Percentiles rank a stretch among this genome's conserved stretches.
These are phyloP conservation scores for Steccherinum ochraceum DNA, from an alignment of 768 basidiomycete genomes.

Conservation along the genomic window DNA sequence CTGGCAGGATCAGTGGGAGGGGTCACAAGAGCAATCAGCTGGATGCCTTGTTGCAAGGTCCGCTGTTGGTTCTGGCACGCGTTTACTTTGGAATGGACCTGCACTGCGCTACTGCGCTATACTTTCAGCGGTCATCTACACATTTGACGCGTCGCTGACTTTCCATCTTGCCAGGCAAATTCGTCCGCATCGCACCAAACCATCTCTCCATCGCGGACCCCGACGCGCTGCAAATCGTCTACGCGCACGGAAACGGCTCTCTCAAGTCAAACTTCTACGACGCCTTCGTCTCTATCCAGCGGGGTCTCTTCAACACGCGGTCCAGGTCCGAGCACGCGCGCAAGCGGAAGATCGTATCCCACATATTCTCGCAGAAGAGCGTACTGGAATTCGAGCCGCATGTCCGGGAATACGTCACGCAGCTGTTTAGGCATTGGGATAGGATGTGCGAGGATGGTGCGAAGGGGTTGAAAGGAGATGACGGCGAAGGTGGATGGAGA, in stretches of 20 bases:
- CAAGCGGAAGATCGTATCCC: conserved; percentile 87
- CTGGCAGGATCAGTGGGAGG: too few species aligned
- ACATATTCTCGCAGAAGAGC: conserved; percentile 79
- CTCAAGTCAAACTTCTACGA: conserved; percentile 58
- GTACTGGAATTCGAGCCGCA: conserved; percentile 85
- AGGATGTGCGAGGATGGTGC: conserved; percentile 48
- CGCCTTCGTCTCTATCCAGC: conserved; percentile 30
- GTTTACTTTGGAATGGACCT: too few species aligned
- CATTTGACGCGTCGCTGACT: too few species aligned
- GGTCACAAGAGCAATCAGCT: too few species aligned
- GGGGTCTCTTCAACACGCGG: conserved; percentile 74
- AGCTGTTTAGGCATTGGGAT: conserved; percentile 73
- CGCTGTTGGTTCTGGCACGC: too few species aligned
- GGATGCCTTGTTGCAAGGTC: too few species aligned
- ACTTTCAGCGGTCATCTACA: too few species aligned
- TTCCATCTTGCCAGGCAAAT: too few species aligned
- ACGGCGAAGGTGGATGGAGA: conserved; percentile 59
- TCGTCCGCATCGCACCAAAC: conserved; percentile 39
- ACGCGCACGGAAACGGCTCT: conserved; percentile 81
- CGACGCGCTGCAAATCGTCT: conserved; percentile 66
- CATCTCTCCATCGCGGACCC: conserved; percentile 54
- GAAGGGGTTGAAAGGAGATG: conserved; percentile 49
- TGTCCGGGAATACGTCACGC: conserved; percentile 58
- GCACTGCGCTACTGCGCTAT: too few species aligned
- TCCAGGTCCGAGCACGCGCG: conserved; percentile 74